Percentiles rank a stretch among this genome's conserved stretches.
Conservation (phyloP, 495 filamentous ascomycete species). For the Opeltia flavorubescens region DNA sequence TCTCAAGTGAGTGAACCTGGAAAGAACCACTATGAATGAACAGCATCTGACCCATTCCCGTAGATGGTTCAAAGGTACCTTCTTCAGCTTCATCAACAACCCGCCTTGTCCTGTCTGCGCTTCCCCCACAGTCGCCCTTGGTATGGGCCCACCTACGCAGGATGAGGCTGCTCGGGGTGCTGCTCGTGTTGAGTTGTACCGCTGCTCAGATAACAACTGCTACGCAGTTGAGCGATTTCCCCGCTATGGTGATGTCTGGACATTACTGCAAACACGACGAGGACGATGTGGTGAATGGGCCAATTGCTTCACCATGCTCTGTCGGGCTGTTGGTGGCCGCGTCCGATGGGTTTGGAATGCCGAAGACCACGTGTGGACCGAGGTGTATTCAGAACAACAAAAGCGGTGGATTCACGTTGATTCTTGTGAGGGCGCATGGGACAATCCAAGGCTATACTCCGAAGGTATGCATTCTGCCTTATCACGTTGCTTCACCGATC, state of each 20-base stretch:
- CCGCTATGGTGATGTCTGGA: constrained; percentile 92
- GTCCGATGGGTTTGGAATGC: constrained; percentile 98
- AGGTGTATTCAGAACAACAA: constrained; percentile 89
- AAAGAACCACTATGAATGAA: constrained; percentile 13
- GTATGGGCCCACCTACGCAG: constrained; percentile 67
- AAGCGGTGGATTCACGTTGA: constrained; percentile 96
- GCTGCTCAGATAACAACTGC: constrained; percentile 60
- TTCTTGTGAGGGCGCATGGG: constrained; percentile 87
- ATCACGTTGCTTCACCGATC: not conserved
- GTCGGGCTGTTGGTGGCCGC: constrained; percentile 75
- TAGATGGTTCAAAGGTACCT: constrained; percentile 91
- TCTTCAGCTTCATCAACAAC: constrained; percentile 96
- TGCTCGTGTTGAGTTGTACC: constrained; percentile 74
- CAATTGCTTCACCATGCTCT: constrained; percentile 98
- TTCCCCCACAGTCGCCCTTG: constrained; percentile 68
- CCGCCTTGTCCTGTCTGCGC: constrained; percentile 69
- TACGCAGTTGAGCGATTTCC: constrained; percentile 75
- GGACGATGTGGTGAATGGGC: constrained; percentile 93
- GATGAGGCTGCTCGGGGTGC: constrained; percentile 85
- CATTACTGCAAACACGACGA: constrained; percentile 67
- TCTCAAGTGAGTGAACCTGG: constrained; percentile 45
- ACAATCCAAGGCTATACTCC: constrained; percentile 82
- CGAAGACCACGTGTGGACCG: constrained; percentile 95
- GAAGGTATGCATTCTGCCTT: constrained; percentile 45
- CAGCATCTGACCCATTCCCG: constrained; percentile 9